These are phyloP conservation scores for Penicillium oxalicum DNA, from an alignment of 2,329 filamentous ascomycete species.

Conservation along the genomic window DNA sequence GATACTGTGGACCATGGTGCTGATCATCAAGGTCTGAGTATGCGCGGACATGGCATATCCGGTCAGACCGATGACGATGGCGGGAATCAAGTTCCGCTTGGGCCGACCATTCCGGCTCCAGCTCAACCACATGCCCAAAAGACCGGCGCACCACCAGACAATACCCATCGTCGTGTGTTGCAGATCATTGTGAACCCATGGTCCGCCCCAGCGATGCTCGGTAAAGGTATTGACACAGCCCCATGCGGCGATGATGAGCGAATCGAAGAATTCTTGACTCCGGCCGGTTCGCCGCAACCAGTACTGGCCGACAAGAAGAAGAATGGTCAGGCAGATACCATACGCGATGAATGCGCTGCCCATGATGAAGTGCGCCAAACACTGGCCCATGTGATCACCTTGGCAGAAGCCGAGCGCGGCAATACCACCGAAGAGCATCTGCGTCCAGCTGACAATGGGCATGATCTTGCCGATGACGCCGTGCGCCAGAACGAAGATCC, in stretches of 20 bases:
- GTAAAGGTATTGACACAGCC: constrained; percentile 98
- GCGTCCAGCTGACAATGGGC: constrained; percentile 80
- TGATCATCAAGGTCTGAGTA: constrained; percentile 75
- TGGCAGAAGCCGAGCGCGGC: constrained; percentile 88
- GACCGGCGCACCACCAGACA: constrained; percentile 92
- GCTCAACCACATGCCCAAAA: constrained; percentile 89
- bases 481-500: constrained; percentile 65
- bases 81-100: constrained; percentile 88
- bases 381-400: constrained; percentile 85
- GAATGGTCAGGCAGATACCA: constrained; percentile 76
- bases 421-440: constrained; percentile 95
- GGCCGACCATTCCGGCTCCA: constrained; percentile 74
- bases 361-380: constrained; percentile 97
- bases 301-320: constrained; percentile 79
- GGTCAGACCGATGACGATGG: constrained; percentile 82
- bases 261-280: constrained; percentile 97
- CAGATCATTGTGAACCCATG: constrained; percentile 89
- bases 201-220: constrained; percentile 85
- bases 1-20: constrained; percentile 77
- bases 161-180: constrained; percentile 99
- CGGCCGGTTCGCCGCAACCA: constrained; percentile 78
- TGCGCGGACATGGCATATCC: constrained; percentile 95
- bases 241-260: constrained; percentile 83
- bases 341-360: constrained; percentile 94
- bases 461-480: constrained; percentile 79